Evolutionary conservation across 306 rosid genomes (phyloP), one percentile per base, ranked within the genome.

Genomic region (Fragaria nilgerrensis): DNA sequence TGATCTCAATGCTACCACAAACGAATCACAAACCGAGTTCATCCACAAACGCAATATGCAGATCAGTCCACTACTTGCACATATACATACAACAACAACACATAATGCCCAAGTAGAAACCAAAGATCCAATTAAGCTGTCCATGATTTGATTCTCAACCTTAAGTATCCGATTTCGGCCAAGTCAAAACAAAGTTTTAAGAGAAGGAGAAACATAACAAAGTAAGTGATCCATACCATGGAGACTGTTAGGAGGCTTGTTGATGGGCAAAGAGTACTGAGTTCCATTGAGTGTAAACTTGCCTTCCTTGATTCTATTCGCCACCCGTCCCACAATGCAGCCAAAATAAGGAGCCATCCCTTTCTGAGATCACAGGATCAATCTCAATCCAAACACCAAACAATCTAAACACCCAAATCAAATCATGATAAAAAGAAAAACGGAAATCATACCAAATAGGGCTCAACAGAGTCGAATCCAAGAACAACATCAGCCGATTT

Each of bases 281-380:
- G 80, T 79, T 34, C 91, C 96, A 44, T 92, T 87, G 52, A 95
- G 96, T 47, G 82, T 87, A 80, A 95, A 95, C 84, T 88, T 95
- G 53, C 98, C 98, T 34, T 89, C 93, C 83, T 90, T 92, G 76
- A 95, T 90, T 76, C 98, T 71, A 80, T 92, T 95, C 0, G 98
- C 97, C 7, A 95, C 98, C 50, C 98, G 93, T 37, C 98, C 98
- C 77, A 95, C 98, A 79, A 95, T 92, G 92, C 92, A 87, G 71
- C 98, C 97, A 83, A 90, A 95, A 80, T 86, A 92, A 71, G 97
- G 94, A 43, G 96, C 85, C 78, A 82, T 82, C 76, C 97, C 97
- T 70, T 87, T 78, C 99, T 95, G 89, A 74, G 76, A 59, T 10
- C 10, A 29, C 52, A 20, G 16, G 39, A 12, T 9, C 41, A 58